phyloP scores from a whole-genome alignment of 345 rosid genomes.

The Conringia planisiliqua region DNA sequence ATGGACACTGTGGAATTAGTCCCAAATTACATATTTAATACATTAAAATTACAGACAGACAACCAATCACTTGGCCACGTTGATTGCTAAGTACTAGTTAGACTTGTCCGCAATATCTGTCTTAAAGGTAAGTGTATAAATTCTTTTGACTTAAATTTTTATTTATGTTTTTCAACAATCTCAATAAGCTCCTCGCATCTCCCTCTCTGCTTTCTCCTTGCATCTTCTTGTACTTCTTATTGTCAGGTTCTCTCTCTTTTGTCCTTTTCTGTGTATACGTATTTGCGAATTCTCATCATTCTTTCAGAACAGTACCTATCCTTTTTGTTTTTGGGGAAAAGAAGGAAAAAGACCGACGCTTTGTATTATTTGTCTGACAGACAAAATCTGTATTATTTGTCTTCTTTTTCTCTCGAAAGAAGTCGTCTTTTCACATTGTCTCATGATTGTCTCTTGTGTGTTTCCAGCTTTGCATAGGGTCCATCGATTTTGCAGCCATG shows the following conservation, averaged over 20 bases:
- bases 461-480: constrained; percentile 30
- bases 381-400: constrained; percentile 33
- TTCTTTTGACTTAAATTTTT: constrained; percentile 19
- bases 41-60: constrained; percentile 20
- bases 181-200: neutral
- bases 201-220: neutral
- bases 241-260: constrained; percentile 25
- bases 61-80: constrained; percentile 35
- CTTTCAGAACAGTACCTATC: neutral
- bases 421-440: constrained; percentile 13
- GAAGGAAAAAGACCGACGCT: neutral
- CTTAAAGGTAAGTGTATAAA: constrained; percentile 32
- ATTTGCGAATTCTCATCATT: constrained; percentile 14
- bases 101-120: constrained; percentile 30
- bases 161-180: constrained; percentile 6
- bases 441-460: constrained; percentile 34
- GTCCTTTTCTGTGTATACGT: neutral
- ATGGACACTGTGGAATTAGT: constrained; percentile 26
- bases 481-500: constrained; percentile 29
- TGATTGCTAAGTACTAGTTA: constrained; percentile 17
- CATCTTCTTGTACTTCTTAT: constrained; percentile 1
- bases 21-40: constrained; percentile 16
- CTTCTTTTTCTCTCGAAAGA: neutral
- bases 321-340: neutral
- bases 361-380: constrained; percentile 24